Base-by-base conservation (phyloP, 179 eudicot genomes). In the Spinacia oleracea region DNA sequence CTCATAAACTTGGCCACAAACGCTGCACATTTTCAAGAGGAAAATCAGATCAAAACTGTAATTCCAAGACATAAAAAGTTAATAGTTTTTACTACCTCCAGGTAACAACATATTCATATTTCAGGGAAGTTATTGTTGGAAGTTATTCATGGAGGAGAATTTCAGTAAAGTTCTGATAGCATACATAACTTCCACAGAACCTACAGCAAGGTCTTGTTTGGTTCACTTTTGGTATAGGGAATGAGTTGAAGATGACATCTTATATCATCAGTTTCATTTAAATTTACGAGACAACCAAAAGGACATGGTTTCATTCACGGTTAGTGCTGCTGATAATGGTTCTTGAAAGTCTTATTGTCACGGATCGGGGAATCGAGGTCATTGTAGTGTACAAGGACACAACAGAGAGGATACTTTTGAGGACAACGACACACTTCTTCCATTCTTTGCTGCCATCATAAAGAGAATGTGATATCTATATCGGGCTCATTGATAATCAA, bases 1-100 rank as follows among this genome's bases (percentile, higher is more conserved):
- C 97, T 94, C 98, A 94, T 94, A 81, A 94, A 94, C 89, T 93
- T 94, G 80, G 98, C 98, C 45, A 91, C 97, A 81, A 94, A 94
- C 76, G 97, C 98, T 92, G 96, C 89, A 85, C 79, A 75, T 43
- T 51, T 58, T 58, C 55, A 38, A 74, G 32, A 58, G 8, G 15
- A 40, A 38, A 16, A 18, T 74, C 48, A 11, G 9, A 9, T 74
- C 7, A 6, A 74, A 7, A 42, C 34, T 38, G 29, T 6, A 6
- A 40, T 15, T 59, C 25, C 16, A 40, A 23, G 14, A 43, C 5
- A 1, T 74, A 35, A 51, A 51, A 9, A 23, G 25, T 12, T 34
- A 10, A 10, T 29, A 29, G 11, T 9, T 55, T 40, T 15, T 38
- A 35, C 46, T n/a, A 3, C 15, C 2, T 31, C 38, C n/a, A 32